These are phyloP conservation scores for Brettanomyces bruxellensis DNA, from an alignment of 805 yeast species.

Conservation along the genomic window DNA sequence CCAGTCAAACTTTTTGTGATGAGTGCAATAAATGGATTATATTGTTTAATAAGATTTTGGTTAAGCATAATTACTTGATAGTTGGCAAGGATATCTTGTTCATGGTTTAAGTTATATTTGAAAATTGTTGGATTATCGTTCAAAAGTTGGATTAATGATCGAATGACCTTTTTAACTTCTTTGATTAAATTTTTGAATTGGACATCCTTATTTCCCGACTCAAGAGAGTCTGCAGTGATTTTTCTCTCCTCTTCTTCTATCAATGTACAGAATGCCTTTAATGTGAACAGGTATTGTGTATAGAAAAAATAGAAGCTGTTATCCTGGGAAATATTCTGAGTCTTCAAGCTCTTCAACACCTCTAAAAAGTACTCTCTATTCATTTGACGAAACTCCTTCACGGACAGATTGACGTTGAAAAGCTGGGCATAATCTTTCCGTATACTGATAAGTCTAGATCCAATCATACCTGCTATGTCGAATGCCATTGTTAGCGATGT, in stretches of 20 bases:
- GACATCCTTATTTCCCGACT: background rate
- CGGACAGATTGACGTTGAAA: background rate
- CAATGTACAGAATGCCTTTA: background rate
- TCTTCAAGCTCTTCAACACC: background rate
- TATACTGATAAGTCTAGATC: constrained; percentile 36
- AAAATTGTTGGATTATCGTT: background rate
- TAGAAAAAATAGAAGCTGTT: constrained; percentile 6
- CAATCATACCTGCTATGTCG: constrained; percentile 56
- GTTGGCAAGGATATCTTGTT: background rate
- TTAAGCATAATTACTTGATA: constrained; percentile 22
- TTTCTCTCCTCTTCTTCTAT: background rate
- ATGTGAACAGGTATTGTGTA: constrained; percentile 3
- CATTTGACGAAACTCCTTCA: background rate
- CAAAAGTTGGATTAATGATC: background rate
- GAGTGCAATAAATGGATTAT: constrained; percentile 44
- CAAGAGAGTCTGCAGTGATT: background rate
- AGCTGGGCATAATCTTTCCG: constrained; percentile 7
- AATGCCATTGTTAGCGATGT: constrained; percentile 41
- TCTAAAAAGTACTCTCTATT: background rate
- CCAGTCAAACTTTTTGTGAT: constrained; percentile 40
- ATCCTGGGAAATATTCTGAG: background rate
- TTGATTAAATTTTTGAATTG: background rate
- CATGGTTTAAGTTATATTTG: background rate
- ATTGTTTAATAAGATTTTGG: constrained; percentile 28
- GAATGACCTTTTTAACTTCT: background rate